Evolutionary conservation across 129 eudicot species (phyloP).

Genomic region (Flaveria trinervia): DNA sequence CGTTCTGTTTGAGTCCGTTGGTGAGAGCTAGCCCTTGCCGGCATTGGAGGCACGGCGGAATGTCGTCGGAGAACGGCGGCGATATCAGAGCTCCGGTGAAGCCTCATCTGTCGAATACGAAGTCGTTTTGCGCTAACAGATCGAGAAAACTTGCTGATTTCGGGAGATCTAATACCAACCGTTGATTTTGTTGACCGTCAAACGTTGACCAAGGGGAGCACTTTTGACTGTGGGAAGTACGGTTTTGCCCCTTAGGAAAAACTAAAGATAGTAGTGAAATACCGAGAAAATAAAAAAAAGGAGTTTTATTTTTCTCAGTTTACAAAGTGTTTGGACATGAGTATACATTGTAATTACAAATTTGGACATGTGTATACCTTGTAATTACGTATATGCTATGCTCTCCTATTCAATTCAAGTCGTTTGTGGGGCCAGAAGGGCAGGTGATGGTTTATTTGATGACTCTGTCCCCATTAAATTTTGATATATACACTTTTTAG

Average conservation of each 20-base stretch:
- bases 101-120: slow-evolving; percentile 50
- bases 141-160: slow-evolving; percentile 81
- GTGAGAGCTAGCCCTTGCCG: slow-evolving; percentile 76
- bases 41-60: slow-evolving; percentile 58
- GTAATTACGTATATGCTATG: slow-evolving; percentile 25
- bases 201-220: slow-evolving; percentile 27
- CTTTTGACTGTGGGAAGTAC: slow-evolving; percentile 36
- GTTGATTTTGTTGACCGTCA: slow-evolving; percentile 44
- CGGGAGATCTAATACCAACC: slow-evolving; percentile 58
- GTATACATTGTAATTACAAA: slow-evolving; percentile 32
- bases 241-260: slow-evolving; percentile 38
- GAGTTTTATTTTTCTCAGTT: no score
- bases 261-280: not conserved
- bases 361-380: slow-evolving; percentile 30
- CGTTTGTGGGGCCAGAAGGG: slow-evolving; percentile 20
- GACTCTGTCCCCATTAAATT: slow-evolving; percentile 5
- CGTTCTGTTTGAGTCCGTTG: slow-evolving; percentile 65
- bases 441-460: slow-evolving; percentile 21
- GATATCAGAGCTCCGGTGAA: slow-evolving; percentile 49
- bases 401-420: slow-evolving; percentile 15
- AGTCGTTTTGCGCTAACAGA: slow-evolving; percentile 67
- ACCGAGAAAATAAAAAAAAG: not conserved
- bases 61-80: slow-evolving; percentile 46
- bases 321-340: slow-evolving; percentile 13
- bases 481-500: not conserved